Conservation (phyloP, 2,329 filamentous ascomycete species). For the Cladosporium sphaerospermum region DNA sequence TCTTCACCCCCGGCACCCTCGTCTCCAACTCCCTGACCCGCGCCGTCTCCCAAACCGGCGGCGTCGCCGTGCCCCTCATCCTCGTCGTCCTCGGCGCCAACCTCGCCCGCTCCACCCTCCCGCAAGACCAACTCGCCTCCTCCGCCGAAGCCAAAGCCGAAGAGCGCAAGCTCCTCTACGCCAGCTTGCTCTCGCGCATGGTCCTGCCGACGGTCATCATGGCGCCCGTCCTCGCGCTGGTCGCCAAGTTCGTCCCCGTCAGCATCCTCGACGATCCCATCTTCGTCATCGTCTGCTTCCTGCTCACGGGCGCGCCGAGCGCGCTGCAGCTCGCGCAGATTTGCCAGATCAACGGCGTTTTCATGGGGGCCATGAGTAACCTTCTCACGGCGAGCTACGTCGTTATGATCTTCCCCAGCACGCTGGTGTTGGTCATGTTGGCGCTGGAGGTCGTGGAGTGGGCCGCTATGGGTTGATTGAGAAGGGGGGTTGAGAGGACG, state of each 20-base stretch:
- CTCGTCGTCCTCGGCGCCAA: constrained; percentile 93
- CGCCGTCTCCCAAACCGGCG: constrained; percentile 76
- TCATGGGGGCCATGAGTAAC: constrained; percentile 87
- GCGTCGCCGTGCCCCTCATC: constrained; percentile 90
- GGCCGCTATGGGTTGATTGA: constrained; percentile 43
- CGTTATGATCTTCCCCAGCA: constrained; percentile 90
- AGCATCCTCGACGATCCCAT: constrained; percentile 97
- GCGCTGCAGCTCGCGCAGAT: constrained; percentile 95
- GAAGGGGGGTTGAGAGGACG: neutral
- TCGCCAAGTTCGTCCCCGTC: constrained; percentile 84
- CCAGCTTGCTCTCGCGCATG: constrained; percentile 84
- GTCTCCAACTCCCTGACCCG: constrained; percentile 88
- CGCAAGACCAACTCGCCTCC: constrained; percentile 54
- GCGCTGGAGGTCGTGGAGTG: constrained; percentile 90
- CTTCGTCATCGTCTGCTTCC: constrained; percentile 95
- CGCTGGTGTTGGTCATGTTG: constrained; percentile 80
- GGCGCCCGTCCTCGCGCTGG: constrained; percentile 78
- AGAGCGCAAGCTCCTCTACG: constrained; percentile 73
- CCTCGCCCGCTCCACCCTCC: constrained; percentile 82
- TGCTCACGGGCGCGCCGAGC: constrained; percentile 87
- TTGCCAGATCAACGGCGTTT: constrained; percentile 96
- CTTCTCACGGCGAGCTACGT: constrained; percentile 96
- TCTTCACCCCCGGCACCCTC: constrained; percentile 86
- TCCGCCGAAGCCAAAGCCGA: constrained; percentile 64
- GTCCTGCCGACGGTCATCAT: constrained; percentile 84